Evolutionary conservation across 140 eudicot genomes (phyloP), one percentile per base, ranked within the genome.

Genomic region (Erigeron philadelphicus): DNA sequence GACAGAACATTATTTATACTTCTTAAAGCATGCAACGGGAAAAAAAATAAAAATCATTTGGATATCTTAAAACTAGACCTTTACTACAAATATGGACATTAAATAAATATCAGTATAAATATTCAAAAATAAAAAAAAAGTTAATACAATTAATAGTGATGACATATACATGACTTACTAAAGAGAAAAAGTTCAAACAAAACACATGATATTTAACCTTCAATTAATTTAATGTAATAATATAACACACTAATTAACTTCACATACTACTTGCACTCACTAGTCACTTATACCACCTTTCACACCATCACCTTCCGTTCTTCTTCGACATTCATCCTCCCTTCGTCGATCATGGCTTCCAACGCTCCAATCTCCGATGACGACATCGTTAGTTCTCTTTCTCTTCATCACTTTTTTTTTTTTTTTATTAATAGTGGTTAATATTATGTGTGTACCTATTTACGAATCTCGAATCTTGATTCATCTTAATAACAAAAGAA

Each of bases 331-430:
- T 23, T 9, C 61, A 11, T 15, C 38, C 35, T 47, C 11, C 64
- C 60, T 7, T 1, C 16, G 8, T 43, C 56, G 65, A 53, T 52
- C 53, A 73, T 64, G 78, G 72, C 43, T 55, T 73, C 78, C 66
- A 73, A 6, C 55, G 40, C 65, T 11, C 16, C 61, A 8, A 16
- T 9, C 57, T 71, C 58, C 16, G 64, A 23, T 56, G 23, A 13
- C 56, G 21, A 21, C 38, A 31, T 50, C 74, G 41, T 53, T 6
- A 13, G 1, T 16, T n/a, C 18, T 9, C 58, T n/a, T 16, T n/a
- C 3, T n/a, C 21, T 53, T 53, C 10, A n/a, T 16, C 3, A 31
- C 3, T 31, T 53, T 53, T 53, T 53, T 4, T 53, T 53, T 4
- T 15, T 53, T 15, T 21, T 1, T 53, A 53, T 16, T 10, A n/a